Evolutionary conservation across 805 yeast genomes (phyloP), one percentile per base, ranked within the genome.

Genomic region (Starmera caribaea): DNA sequence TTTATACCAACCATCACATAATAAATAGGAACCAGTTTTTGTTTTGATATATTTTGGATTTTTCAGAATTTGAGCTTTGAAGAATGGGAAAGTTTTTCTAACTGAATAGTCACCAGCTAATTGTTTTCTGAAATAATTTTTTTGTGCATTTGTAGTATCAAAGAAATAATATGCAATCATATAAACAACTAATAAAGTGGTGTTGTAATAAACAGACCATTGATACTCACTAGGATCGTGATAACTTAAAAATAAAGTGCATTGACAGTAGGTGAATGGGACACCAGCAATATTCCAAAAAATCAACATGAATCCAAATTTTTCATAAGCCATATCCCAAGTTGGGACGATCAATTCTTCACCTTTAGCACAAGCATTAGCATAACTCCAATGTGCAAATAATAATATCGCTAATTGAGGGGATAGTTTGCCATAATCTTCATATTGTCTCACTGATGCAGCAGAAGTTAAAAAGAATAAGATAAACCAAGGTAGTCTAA

Each of bases 251-350:
- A 66, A 92, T 53, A 92, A 69, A 10, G 96, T 85, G 61, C 94
- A 81, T 58, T 88, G 96, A 63, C 97, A 87, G 68, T 92, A 92
- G 34, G 97, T 90, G 77, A 80, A 92, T 37, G 98, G 98, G 33
- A 92, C 98, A 54, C 98, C 98, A 28, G 97, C 96, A 60, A 92
- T 87, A 68, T 92, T 92, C 98, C 98, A 92, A 72, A 92, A 92
- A 52, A 89, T 78, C 49, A 92, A 75, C 97, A 92, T 89, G 71
- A 92, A 92, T n/a, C 98, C 98, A 54, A 92, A 92, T 66, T 92
- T 92, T 63, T 92, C 98, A 63, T 92, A 92, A 28, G 95, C 96
- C 97, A 92, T 90, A 62, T 92, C 98, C 97, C 98, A 92, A 15
- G 96, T 84, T 51, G 97, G 96, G 46, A 89, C 95, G 59, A 92